Evolutionary conservation across 176 grass and related monocot genomes (phyloP), one percentile per base, ranked within the genome.

Genomic region (Typha latifolia): DNA sequence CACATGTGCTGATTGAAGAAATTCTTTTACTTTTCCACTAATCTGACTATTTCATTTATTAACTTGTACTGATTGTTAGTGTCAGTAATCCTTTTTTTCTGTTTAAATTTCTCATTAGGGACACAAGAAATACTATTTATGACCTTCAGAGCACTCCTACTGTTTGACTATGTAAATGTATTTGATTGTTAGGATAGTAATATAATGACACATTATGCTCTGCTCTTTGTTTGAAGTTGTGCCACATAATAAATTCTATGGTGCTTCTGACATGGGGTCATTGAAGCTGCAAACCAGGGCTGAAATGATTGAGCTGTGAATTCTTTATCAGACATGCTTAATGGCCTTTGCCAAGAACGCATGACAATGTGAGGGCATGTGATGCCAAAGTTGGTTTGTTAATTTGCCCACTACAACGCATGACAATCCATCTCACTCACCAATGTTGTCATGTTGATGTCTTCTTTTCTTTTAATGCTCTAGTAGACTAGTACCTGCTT

Each of bases 221-320:
- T 43, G 37, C 37, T 43, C 37, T 43, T 43, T 10, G 37, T 43
- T 43, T 43, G 37, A 43, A 43, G 5, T 43, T 9, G 37, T 43
- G 3, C 13, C 31, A 16, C 24, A 64, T 34, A 12, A 64, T 24
- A 6, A 57, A 47, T 50, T 51, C 20, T 24, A 49, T 20, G 66
- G 12, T 27, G 47, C 66, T 14, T 12, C 12, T 24, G 18, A 18
- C 66, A 20, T 49, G 48, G 16, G 66, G 15, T 51, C 27, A 29
- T 29, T 29, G 27, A 29, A 29, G 27, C 27, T 29, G 27, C 27
- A 29, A 29, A 1, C 27, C 27, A 29, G 27, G 27, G 62, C 34
- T 68, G 66, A 50, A 68, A 68, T 68, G 66, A 68, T 68, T 68
- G 66, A 47, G 20, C 12, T 68, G 66, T 49, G 66, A 68, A 51